Evolutionary conservation across 257 asterid genomes (phyloP), one percentile per base, ranked within the genome.

Genomic region (Agastache rugosa): DNA sequence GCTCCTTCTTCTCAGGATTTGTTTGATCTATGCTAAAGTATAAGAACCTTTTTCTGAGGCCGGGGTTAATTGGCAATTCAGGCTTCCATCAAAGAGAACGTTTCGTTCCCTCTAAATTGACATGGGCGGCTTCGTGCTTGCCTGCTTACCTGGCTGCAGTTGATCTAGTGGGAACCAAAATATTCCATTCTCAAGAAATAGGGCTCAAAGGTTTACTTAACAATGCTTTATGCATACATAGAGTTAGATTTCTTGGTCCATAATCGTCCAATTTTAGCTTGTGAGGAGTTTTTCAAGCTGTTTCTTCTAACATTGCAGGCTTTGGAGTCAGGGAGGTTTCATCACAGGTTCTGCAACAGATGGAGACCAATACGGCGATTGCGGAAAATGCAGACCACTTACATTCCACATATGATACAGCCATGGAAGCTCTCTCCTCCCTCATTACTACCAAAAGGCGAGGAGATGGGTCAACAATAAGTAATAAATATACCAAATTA

Each of bases 371-470:
- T 63, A 54, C 64, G 39, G 69, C 35, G 60, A 55, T 58, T 55
- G 88, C 72, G 76, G 88, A 92, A 59, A 83, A 81, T 77, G 63
- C 74, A 47, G 64, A 77, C 19, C 55, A 74, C 14, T 73, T 73
- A 67, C 59, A 31, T 76, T 82, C 92, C 42, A 69, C 88, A 7
- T 93, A 90, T 83, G 96, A 93, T 53, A 59, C 84, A 80, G 90
- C 93, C 68, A 92, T 92, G 98, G 97, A 90, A 75, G 90, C 96
- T 56, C 97, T 92, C 79, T 92, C 98, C 3, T 90, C 94, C 74
- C 98, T 92, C 75, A 89, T 92, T 78, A 82, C 88, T 42, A 56
- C 86, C 75, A 81, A 88, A 78, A 85, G 79, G 47, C 85, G 94
- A 65, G 92, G 92, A 64, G 90, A 81, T 17, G 76, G 55, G 73